Evolutionary conservation across 805 yeast genomes (phyloP).

Genomic region (Priceomyces carsonii): DNA sequence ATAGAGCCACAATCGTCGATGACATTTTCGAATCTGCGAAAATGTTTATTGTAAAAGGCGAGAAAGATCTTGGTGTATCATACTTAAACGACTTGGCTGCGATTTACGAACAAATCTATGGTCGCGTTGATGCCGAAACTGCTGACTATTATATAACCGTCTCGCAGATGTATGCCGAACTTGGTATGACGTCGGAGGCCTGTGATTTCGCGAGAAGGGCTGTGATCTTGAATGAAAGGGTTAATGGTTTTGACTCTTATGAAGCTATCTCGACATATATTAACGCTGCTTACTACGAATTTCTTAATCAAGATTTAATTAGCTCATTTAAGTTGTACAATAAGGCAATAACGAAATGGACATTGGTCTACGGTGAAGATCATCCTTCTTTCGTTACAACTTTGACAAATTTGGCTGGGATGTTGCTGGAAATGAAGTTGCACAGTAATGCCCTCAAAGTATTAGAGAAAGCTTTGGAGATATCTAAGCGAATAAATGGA

Average conservation of each 20-base stretch:
- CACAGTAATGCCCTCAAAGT: slow-evolving; percentile 51
- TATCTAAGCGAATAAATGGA: slow-evolving; percentile 57
- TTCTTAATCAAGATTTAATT: slow-evolving; percentile 53
- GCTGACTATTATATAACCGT: slow-evolving; percentile 67
- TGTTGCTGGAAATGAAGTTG: slow-evolving; percentile 51
- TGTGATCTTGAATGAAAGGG: slow-evolving; percentile 73
- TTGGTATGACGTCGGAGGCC: slow-evolving; percentile 59
- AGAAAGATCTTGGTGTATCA: slow-evolving; percentile 56
- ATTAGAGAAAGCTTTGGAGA: slow-evolving; percentile 51
- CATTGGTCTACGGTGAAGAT: slow-evolving; percentile 53
- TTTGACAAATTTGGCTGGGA: slow-evolving; percentile 58
- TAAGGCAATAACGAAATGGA: slow-evolving; percentile 62
- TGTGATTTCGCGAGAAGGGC: slow-evolving; percentile 67
- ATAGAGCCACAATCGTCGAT: slow-evolving; percentile 65
- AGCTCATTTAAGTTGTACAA: slow-evolving; percentile 64
- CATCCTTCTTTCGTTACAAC: slow-evolving; percentile 75
- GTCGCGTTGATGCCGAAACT: slow-evolving; percentile 75
- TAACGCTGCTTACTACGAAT: slow-evolving; percentile 75
- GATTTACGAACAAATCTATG: slow-evolving; percentile 81
- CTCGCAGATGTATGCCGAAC: slow-evolving; percentile 66
- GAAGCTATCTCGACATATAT: slow-evolving; percentile 71
- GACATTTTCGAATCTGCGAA: slow-evolving; percentile 73
- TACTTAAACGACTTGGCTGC: slow-evolving; percentile 69
- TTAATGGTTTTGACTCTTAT: slow-evolving; percentile 75
- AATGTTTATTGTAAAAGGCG: slow-evolving; percentile 39